Percentiles rank a stretch among this genome's conserved stretches.
Conservation (phyloP, 805 yeast genomes). For the Wickerhamomyces rabaulensis region DNA sequence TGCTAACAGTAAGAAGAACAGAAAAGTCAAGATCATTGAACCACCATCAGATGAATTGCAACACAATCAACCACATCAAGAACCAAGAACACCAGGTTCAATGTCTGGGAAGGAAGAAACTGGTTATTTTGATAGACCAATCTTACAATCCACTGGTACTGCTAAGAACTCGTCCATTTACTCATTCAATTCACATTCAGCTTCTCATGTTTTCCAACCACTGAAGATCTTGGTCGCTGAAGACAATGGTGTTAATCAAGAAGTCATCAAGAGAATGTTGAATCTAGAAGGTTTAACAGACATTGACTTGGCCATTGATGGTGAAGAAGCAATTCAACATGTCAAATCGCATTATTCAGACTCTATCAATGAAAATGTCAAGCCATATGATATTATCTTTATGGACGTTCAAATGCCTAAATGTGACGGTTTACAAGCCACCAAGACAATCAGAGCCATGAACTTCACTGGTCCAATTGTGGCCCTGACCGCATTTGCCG, state of each 20-base stretch:
- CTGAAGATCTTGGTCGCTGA: slow-evolving; percentile 81
- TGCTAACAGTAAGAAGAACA: slow-evolving; percentile 43
- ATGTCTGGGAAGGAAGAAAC: background rate
- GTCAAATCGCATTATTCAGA: slow-evolving; percentile 32
- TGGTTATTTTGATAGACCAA: slow-evolving; percentile 24
- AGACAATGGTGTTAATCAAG: slow-evolving; percentile 91
- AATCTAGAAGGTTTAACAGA: slow-evolving; percentile 71
- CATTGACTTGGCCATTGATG: slow-evolving; percentile 81
- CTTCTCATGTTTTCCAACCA: slow-evolving; percentile 11
- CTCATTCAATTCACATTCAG: slow-evolving; percentile 2
- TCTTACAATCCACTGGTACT: slow-evolving; percentile 35
- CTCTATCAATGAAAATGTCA: slow-evolving; percentile 16
- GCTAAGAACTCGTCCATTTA: slow-evolving; percentile 26
- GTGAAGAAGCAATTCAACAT: slow-evolving; percentile 76
- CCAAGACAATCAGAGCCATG: slow-evolving; percentile 65
- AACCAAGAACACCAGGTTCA: background rate
- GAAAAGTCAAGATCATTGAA: slow-evolving; percentile 35
- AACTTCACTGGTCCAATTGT: slow-evolving; percentile 71
- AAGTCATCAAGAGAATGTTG: slow-evolving; percentile 86
- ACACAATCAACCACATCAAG: background rate
- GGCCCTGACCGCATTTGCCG: slow-evolving; percentile 94
- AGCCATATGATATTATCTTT: slow-evolving; percentile 65
- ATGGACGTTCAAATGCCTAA: slow-evolving; percentile 99
- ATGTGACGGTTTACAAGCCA: slow-evolving; percentile 84
- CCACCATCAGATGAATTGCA: slow-evolving; percentile 5